Evolutionary conservation across 176 grass and related monocot genomes (phyloP).

Genomic region (Musa acuminata): DNA sequence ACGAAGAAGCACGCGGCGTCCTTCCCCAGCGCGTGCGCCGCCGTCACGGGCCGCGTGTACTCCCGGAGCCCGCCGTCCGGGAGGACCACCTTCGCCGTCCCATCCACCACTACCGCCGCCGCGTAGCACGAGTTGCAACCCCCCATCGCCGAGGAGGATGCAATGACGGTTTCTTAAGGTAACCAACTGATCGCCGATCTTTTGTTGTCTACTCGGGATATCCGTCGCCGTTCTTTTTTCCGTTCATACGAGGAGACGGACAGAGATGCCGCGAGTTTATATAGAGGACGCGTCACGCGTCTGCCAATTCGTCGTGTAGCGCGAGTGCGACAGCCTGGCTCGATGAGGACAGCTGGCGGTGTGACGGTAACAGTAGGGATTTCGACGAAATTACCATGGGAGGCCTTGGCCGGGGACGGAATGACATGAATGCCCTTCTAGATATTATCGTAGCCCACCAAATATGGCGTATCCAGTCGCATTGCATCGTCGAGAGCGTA

Average conservation of each 20-base stretch:
- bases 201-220: not conserved
- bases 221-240: not conserved
- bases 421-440: not conserved
- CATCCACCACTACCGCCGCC: not conserved
- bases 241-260: not conserved
- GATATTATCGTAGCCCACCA: too few species aligned
- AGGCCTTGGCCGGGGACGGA: not conserved
- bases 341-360: not conserved
- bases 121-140: not conserved
- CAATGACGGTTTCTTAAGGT: not conserved
- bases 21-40: constrained; percentile 35
- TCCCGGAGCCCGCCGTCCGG: constrained; percentile 60
- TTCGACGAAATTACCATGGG: not conserved
- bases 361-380: too few species aligned
- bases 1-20: constrained; percentile 39
- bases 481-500: too few species aligned
- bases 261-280: not conserved
- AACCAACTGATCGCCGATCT: not conserved
- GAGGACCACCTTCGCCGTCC: constrained; percentile 38
- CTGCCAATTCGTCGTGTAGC: not conserved
- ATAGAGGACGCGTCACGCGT: not conserved
- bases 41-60: constrained; percentile 33
- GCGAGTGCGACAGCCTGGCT: not conserved
- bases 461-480: too few species aligned
- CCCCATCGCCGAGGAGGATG: not conserved